Percentiles rank a stretch among this genome's conserved stretches.
Evolutionary conservation across 1,284 basidiomycete genomes (phyloP).

Genomic region (Irpex rosettiformis): DNA sequence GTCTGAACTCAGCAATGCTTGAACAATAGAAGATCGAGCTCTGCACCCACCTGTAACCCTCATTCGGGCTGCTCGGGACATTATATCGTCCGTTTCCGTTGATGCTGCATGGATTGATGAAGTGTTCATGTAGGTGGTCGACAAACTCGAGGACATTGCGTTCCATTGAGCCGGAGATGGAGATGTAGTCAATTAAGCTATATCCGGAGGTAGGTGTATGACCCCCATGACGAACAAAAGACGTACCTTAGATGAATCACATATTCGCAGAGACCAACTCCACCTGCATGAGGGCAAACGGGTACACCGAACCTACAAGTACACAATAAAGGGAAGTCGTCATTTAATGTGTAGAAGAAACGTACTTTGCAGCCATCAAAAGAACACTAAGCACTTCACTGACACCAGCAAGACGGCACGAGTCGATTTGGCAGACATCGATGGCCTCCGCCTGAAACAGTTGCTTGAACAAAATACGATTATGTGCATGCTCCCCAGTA

Average conservation of each 20-base stretch:
- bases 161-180: conserved; percentile 88
- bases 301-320: conserved; percentile 68
- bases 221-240: not conserved
- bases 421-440: conserved; percentile 96
- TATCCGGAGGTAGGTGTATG: conserved; percentile 1
- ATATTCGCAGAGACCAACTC: conserved; percentile 94
- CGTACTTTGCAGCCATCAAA: conserved; percentile 88
- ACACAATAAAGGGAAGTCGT: conserved; percentile 2
- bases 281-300: conserved; percentile 94
- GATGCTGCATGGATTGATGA: conserved; percentile 86
- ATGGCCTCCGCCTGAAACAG: conserved; percentile 91
- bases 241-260: conserved; percentile 76
- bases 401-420: conserved; percentile 89
- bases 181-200: conserved; percentile 90
- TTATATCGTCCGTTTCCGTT: conserved; percentile 86
- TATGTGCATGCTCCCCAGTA: conserved; percentile 95
- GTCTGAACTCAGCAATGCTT: too few relatives aligned
- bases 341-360: conserved; percentile 9
- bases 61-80: conserved; percentile 59
- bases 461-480: conserved; percentile 97
- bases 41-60: conserved; percentile 81
- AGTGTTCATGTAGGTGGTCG: conserved; percentile 93
- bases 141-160: conserved; percentile 89
- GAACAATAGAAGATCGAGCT: too few relatives aligned
- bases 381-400: conserved; percentile 93